Evolutionary conservation across 768 basidiomycete genomes (phyloP), one percentile per base, ranked within the genome.

Genomic region (Psilocybe azurescens): DNA sequence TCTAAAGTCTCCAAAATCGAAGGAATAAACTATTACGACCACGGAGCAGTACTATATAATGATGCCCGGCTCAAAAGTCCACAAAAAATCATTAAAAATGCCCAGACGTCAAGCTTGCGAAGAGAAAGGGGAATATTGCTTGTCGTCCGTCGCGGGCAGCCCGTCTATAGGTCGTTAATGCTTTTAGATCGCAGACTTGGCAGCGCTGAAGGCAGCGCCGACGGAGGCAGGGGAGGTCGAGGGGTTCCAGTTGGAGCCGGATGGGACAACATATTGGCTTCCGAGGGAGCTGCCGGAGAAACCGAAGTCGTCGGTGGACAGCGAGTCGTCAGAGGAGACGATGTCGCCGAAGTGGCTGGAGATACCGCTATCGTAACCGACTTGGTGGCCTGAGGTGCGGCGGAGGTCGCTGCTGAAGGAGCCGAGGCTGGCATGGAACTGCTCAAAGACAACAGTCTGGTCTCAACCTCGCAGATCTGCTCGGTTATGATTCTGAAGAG

Each of bases 391-490:
- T 11, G 78, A 79, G 58, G 68, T 67, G 67, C 74, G 79, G 52
- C 74, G 71, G 60, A 81, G 66, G 65, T 82, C 81, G 51, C 69
- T 63, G 60, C 70, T 73, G 76, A 81, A 82, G 62, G 70, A 59
- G 30, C 68, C 62, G 49, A 81, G 67, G 56, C 74, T 70, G n/a
- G 74, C 68, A 59, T 74, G 72, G 73, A 76, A 79, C 62, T 81
- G 79, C 53, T 80, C 72, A 63, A 81, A 77, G 55, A 78, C 72
- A 59, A 80, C 74, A 55, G 74, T 75, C 58, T 84, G 83, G 77
- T 76, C 65, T 84, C 83, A 30, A 83, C 82, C 48, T 83, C 79
- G 64, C 83, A 84, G 56, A 81, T 75, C 44, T 77, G 75, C 68
- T 82, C 78, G 32, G 76, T 76, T 58, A 81, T 76, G 63, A 81